Conservation (phyloP, 352 stramenopile species). For the Phytophthora colocasiae region DNA sequence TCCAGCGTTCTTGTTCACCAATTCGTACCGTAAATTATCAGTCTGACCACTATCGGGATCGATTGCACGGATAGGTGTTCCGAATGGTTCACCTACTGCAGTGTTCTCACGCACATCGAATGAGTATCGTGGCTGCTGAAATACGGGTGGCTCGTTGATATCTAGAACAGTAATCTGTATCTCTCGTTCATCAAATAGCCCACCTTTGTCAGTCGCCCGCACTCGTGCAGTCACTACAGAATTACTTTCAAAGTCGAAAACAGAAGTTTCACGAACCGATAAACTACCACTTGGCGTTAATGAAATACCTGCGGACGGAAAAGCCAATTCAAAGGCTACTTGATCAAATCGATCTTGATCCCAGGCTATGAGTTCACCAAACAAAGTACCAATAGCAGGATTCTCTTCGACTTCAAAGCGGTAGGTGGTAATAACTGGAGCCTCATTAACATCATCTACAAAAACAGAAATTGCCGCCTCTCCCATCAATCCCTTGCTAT, state of each 20-base stretch:
- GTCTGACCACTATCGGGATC: constrained; percentile 61
- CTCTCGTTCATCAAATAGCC: constrained; percentile 45
- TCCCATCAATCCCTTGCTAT: constrained; percentile 44
- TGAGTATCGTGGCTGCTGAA: constrained; percentile 44
- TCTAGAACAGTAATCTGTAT: constrained; percentile 54
- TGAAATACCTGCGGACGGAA: constrained; percentile 41
- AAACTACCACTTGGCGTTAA: constrained; percentile 52
- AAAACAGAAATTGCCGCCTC: constrained; percentile 46
- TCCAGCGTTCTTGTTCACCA: constrained; percentile 47
- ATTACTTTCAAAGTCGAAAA: constrained; percentile 64
- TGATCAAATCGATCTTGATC: constrained; percentile 51
- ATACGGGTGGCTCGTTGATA: constrained; percentile 61
- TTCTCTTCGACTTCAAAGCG: constrained; percentile 60
- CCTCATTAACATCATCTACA: constrained; percentile 65
- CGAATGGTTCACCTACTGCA: constrained; percentile 38
- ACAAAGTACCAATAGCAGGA: constrained; percentile 42
- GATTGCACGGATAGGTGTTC: constrained; percentile 52
- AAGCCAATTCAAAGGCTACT: constrained; percentile 34
- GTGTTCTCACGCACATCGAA: constrained; percentile 58
- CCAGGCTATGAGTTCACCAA: constrained; percentile 39
- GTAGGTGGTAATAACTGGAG: constrained; percentile 37
- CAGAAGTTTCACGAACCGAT: constrained; percentile 38
- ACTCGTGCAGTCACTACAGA: constrained; percentile 42
- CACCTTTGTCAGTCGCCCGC: constrained; percentile 42
- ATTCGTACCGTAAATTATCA: constrained; percentile 53